A percentile compares a stretch with the other conserved stretches of the same genome.
These are phyloP conservation scores for Aspergillus aculeatus DNA, from an alignment of 2,329 filamentous ascomycete species.

Conservation along the genomic window DNA sequence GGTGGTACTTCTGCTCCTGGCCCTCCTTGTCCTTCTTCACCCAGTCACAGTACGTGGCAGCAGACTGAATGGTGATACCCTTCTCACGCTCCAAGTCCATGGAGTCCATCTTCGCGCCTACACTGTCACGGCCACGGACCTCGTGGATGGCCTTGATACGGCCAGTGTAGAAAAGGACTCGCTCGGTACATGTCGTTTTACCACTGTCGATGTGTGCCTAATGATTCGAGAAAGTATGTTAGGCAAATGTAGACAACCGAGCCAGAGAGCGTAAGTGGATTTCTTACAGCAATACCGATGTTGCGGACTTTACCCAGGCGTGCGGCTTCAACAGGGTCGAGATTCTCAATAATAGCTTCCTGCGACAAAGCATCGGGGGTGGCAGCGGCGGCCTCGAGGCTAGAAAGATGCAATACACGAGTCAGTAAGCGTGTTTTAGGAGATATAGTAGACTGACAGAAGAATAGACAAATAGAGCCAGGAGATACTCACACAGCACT, in stretches of 20 bases:
- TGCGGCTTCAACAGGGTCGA: slow-evolving; percentile 74
- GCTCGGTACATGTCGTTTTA: slow-evolving; percentile 94
- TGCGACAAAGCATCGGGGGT: slow-evolving; percentile 59
- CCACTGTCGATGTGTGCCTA: slow-evolving; percentile 97
- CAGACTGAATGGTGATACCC: slow-evolving; percentile 98
- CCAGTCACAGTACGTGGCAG: slow-evolving; percentile 98
- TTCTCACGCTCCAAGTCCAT: slow-evolving; percentile 99
- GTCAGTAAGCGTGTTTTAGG: slow-evolving; percentile 7
- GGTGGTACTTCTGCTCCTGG: slow-evolving; percentile 86
- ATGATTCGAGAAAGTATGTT: not conserved
- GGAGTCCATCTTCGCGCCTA: slow-evolving; percentile 99
- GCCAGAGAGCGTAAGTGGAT: not conserved
- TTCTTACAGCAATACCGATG: slow-evolving; percentile 88
- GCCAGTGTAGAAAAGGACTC: slow-evolving; percentile 96
- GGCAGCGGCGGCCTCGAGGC: slow-evolving; percentile 57
- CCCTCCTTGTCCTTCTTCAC: slow-evolving; percentile 73
- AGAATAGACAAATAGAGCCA: not conserved
- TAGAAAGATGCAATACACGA: slow-evolving; percentile 24
- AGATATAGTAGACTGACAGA: not conserved
- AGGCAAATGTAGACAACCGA: not conserved
- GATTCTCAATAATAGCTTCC: slow-evolving; percentile 71
- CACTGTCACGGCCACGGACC: slow-evolving; percentile 81
- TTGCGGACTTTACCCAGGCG: slow-evolving; percentile 83
- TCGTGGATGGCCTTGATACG: slow-evolving; percentile 97
- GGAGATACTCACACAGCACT: slow-evolving; percentile 43